Evolutionary conservation across 306 rosid species (phyloP).

Genomic region (Lagenaria siceraria): DNA sequence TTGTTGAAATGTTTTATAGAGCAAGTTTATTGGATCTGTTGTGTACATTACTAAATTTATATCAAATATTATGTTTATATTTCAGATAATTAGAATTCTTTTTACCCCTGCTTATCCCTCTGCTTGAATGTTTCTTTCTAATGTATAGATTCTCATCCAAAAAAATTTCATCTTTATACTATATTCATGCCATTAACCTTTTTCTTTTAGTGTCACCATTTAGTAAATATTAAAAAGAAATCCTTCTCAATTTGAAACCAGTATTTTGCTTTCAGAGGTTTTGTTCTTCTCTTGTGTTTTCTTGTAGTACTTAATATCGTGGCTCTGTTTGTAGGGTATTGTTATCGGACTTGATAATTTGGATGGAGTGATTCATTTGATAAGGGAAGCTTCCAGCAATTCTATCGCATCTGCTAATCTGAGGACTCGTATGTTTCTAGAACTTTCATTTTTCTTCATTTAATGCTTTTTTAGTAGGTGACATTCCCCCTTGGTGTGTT

Average conservation of each 20-base stretch:
- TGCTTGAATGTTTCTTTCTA: background rate
- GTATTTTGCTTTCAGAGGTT: background rate
- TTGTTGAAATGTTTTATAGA: background rate
- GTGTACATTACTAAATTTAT: background rate
- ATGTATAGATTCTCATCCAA: background rate
- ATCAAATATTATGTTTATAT: background rate
- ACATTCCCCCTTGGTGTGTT: background rate
- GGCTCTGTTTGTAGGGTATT: slow-evolving; percentile 48
- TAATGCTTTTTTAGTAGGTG: background rate
- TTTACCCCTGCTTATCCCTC: background rate
- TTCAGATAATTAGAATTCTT: background rate
- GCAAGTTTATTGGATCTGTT: background rate
- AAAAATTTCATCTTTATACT: background rate
- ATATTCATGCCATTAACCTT: background rate
- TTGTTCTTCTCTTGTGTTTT: background rate
- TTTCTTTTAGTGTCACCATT: background rate
- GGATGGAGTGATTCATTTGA: slow-evolving; percentile 56
- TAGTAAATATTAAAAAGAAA: background rate
- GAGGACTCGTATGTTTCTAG: slow-evolving; percentile 38
- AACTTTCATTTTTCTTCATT: slow-evolving; percentile 8
- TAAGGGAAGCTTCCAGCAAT: slow-evolving; percentile 70
- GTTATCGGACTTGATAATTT: slow-evolving; percentile 76
- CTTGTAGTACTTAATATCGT: slow-evolving; percentile 7
- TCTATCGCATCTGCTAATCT: slow-evolving; percentile 50
- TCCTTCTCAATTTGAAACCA: background rate